These are phyloP conservation scores for Ulvella scutata DNA, from an alignment of 139 green algal species.

Conservation along the genomic window DNA sequence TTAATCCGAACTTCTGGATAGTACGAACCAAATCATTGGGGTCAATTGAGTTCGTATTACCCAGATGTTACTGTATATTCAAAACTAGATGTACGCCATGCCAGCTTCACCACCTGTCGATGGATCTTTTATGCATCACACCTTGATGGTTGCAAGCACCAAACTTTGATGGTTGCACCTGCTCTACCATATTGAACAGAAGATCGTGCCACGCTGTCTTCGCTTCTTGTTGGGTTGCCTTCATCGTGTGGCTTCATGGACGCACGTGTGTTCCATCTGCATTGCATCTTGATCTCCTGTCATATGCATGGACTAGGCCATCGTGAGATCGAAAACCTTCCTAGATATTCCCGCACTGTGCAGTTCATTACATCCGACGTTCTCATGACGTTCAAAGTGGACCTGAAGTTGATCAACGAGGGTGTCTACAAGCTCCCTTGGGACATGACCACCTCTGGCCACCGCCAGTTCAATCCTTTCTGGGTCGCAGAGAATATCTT, in stretches of 20 bases:
- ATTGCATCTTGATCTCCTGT: not conserved
- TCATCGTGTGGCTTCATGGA: not conserved
- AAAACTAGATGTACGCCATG: too few relatives aligned
- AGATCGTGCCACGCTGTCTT: not conserved
- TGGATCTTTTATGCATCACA: too few relatives aligned
- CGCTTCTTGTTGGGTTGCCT: not conserved
- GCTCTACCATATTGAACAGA: not conserved
- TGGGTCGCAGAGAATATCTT: constrained; percentile 18
- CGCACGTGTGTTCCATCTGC: constrained; percentile 17
- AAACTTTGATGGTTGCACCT: too few relatives aligned
- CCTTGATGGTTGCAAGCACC: too few relatives aligned
- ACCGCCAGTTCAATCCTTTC: constrained; percentile 70
- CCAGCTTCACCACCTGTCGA: too few relatives aligned
- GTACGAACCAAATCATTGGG: too few relatives aligned
- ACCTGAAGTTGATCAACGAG: constrained; percentile 4
- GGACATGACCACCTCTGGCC: constrained; percentile 53
- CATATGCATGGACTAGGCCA: not conserved
- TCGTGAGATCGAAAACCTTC: too few relatives aligned
- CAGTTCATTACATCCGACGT: not conserved
- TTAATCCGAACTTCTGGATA: too few relatives aligned
- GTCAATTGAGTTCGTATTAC: too few relatives aligned
- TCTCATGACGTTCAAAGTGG: not conserved
- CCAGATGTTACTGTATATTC: too few relatives aligned
- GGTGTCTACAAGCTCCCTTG: constrained; percentile 53
- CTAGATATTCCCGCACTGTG: not conserved